Conservation (phyloP, 441 rosid genomes). For the Mallotus repandus region DNA sequence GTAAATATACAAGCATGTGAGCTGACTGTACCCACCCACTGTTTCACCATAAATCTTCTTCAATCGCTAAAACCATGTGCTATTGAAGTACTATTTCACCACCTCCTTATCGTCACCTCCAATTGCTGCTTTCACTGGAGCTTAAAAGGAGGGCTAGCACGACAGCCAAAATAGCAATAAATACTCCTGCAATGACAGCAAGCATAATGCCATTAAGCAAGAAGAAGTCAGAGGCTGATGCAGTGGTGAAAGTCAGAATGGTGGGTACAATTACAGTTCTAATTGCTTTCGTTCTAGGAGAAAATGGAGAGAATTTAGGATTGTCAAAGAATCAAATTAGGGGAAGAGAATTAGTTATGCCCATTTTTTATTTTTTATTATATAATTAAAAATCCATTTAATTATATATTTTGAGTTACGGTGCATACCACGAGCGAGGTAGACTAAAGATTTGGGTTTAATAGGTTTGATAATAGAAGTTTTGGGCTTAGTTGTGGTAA, state of each 20-base stretch:
- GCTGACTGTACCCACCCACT: constrained; percentile 8
- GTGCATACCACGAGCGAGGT: too few species aligned
- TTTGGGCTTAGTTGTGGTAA: too few species aligned
- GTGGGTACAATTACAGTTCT: constrained; percentile 35
- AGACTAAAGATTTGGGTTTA: too few species aligned
- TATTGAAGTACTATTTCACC: constrained; percentile 81
- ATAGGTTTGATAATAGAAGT: too few species aligned
- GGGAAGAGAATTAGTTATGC: too few species aligned
- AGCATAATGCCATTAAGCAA: constrained; percentile 54
- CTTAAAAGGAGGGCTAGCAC: constrained; percentile 71
- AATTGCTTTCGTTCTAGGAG: constrained; percentile 25
- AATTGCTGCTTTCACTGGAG: constrained; percentile 66
- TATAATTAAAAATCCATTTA: too few species aligned
- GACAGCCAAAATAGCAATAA: constrained; percentile 79
- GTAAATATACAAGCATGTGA: too few species aligned
- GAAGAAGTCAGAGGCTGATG: constrained; percentile 41
- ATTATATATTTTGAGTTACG: too few species aligned
- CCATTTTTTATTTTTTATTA: too few species aligned
- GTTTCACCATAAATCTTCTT: constrained; percentile 81
- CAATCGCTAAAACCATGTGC: constrained; percentile 83
- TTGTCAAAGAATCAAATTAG: background rate
- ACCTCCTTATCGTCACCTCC: constrained; percentile 93
- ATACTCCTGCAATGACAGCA: constrained; percentile 72
- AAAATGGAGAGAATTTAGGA: constrained; percentile 32
- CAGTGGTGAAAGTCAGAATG: constrained; percentile 43